A percentile compares a stretch with the other conserved stretches of the same genome.
These are phyloP conservation scores for Lodderomyces elongisporus DNA, from an alignment of 1,139 yeast genomes.

Conservation along the genomic window DNA sequence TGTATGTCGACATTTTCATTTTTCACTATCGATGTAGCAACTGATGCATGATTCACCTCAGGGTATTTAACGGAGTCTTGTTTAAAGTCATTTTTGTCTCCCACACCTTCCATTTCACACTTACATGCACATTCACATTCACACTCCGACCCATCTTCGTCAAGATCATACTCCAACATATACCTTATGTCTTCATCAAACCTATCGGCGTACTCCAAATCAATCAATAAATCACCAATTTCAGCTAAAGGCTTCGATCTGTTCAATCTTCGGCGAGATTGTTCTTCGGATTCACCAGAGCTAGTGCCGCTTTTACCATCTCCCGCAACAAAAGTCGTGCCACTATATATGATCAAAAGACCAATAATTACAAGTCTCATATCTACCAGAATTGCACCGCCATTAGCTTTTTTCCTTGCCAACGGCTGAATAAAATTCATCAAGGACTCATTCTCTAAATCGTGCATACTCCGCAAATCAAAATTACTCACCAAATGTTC, in stretches of 20 bases:
- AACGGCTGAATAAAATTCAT: constrained; percentile 57
- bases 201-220: constrained; percentile 59
- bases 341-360: constrained; percentile 23
- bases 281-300: constrained; percentile 12
- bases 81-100: constrained; percentile 5
- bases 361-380: constrained; percentile 37
- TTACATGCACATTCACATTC: constrained; percentile 8
- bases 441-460: constrained; percentile 50
- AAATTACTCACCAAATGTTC: too few relatives aligned
- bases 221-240: constrained; percentile 50
- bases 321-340: constrained; percentile 17
- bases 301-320: constrained; percentile 15
- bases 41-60: constrained; percentile 2
- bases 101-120: constrained; percentile 2
- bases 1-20: constrained; percentile 25
- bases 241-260: constrained; percentile 29
- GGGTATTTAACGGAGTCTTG: background rate
- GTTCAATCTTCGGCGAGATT: constrained; percentile 18
- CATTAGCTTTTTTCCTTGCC: constrained; percentile 52
- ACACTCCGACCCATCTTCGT: constrained; percentile 26
- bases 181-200: constrained; percentile 71
- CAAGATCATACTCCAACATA: constrained; percentile 50
- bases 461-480: too few relatives aligned
- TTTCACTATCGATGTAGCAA: background rate
- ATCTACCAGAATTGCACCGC: constrained; percentile 53